Conservation (phyloP, 441 rosid genomes). For the Corymbia citriodora region DNA sequence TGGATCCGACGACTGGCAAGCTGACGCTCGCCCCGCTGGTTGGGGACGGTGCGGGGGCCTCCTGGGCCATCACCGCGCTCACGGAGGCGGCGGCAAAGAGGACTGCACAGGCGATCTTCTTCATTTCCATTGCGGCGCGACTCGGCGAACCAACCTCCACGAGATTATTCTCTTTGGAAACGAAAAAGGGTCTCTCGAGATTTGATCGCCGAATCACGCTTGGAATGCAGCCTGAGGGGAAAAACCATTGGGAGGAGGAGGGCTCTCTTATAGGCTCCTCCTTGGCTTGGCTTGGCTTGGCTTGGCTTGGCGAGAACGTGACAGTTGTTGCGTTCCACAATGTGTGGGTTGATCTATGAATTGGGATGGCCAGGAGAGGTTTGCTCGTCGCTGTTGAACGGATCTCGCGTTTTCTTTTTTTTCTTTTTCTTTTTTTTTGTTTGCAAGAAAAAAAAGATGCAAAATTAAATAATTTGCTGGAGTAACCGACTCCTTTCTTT, state of each 20-base stretch:
- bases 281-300: no score
- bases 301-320: neutral
- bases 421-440: no score
- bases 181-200: neutral
- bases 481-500: neutral
- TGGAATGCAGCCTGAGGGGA: neutral
- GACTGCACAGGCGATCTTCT: conserved; percentile 56
- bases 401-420: neutral
- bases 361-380: neutral
- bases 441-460: neutral
- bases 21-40: conserved; percentile 13
- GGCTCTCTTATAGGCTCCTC: neutral
- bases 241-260: neutral
- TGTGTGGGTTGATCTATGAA: neutral
- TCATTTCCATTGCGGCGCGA: conserved; percentile 45
- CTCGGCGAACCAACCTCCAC: neutral
- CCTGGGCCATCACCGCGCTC: conserved; percentile 44
- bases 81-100: conserved; percentile 53
- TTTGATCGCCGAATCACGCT: neutral
- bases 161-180: neutral
- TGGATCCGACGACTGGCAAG: conserved; percentile 13
- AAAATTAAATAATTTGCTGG: neutral
- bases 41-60: conserved; percentile 16
- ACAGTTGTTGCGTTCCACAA: neutral
- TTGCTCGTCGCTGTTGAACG: neutral